phyloP scores from a whole-genome alignment of 2,329 filamentous ascomycete genomes.

The Fusarium algeriense region DNA sequence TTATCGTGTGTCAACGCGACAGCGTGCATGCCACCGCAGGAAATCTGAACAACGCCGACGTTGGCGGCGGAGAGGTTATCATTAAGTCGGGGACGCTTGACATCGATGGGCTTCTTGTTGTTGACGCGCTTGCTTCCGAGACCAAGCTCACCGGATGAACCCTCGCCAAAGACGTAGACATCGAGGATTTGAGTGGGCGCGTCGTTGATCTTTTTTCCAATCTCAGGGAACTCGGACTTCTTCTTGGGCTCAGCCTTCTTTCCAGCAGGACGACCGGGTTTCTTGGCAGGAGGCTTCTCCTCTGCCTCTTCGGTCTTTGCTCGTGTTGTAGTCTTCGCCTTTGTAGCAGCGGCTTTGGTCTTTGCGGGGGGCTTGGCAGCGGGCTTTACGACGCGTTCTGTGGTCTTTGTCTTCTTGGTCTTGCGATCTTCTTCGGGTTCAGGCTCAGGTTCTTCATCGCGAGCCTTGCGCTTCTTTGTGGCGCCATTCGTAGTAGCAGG shows the following conservation, averaged over 20 bases:
- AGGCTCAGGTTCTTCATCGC: slow-evolving; percentile 44
- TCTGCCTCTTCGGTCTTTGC: slow-evolving; percentile 60
- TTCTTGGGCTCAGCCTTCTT: slow-evolving; percentile 41
- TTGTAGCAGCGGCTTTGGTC: slow-evolving; percentile 47
- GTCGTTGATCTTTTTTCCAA: slow-evolving; percentile 78
- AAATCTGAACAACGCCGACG: slow-evolving; percentile 80
- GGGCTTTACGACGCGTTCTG: slow-evolving; percentile 45
- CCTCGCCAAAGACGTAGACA: slow-evolving; percentile 85
- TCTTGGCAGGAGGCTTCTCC: slow-evolving; percentile 52
- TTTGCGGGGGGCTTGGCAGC: slow-evolving; percentile 46
- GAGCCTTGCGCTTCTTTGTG: slow-evolving; percentile 48
- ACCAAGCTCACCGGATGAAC: slow-evolving; percentile 83
- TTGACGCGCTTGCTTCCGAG: slow-evolving; percentile 76
- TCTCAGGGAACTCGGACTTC: slow-evolving; percentile 57
- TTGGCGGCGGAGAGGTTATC: slow-evolving; percentile 72
- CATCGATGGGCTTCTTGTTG: slow-evolving; percentile 73
- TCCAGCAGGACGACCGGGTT: slow-evolving; percentile 26
- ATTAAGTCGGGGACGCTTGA: slow-evolving; percentile 86
- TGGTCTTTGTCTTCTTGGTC: slow-evolving; percentile 47
- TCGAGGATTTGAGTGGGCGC: slow-evolving; percentile 74
- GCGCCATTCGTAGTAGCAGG: slow-evolving; percentile 42
- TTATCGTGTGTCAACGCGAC: slow-evolving; percentile 83
- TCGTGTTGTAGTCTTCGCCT: slow-evolving; percentile 40
- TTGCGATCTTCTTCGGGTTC: slow-evolving; percentile 48
- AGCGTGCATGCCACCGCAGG: slow-evolving; percentile 85